phyloP scores from a whole-genome alignment of 352 stramenopile species.

The Phytophthora tubulina region DNA sequence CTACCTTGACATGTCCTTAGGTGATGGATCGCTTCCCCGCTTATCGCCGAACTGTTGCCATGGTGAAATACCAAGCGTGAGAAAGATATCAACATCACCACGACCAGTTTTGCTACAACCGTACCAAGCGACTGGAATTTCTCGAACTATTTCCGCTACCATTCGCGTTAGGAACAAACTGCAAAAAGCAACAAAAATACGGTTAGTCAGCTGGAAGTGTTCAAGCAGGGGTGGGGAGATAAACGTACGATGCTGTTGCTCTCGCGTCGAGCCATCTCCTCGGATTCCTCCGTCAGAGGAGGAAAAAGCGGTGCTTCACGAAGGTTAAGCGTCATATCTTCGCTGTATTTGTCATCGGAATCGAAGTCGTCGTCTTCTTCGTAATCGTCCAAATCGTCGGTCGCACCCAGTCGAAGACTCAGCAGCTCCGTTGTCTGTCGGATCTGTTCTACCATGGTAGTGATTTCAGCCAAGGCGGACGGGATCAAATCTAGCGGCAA shows the following conservation, averaged over 20 bases:
- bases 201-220: constrained; percentile 9
- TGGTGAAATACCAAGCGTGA: neutral
- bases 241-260: constrained; percentile 59
- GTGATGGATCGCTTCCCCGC: constrained; percentile 18
- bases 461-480: constrained; percentile 69
- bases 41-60: constrained; percentile 27
- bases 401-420: constrained; percentile 48
- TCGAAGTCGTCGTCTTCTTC: constrained; percentile 64
- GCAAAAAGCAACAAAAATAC: neutral
- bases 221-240: neutral
- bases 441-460: constrained; percentile 77
- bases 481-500: constrained; percentile 64
- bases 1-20: constrained; percentile 2
- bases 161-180: constrained; percentile 36
- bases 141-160: constrained; percentile 1
- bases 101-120: neutral
- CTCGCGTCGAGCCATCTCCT: constrained; percentile 69
- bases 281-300: constrained; percentile 64
- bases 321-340: constrained; percentile 24
- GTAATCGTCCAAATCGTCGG: constrained; percentile 54
- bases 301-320: constrained; percentile 25
- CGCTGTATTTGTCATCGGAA: constrained; percentile 41
- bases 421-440: constrained; percentile 70
- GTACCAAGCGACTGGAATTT: constrained; percentile 29
- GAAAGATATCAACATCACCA: neutral